These are phyloP conservation scores for Ophiostoma montium DNA, from an alignment of 2,329 filamentous ascomycete species.

Conservation along the genomic window DNA sequence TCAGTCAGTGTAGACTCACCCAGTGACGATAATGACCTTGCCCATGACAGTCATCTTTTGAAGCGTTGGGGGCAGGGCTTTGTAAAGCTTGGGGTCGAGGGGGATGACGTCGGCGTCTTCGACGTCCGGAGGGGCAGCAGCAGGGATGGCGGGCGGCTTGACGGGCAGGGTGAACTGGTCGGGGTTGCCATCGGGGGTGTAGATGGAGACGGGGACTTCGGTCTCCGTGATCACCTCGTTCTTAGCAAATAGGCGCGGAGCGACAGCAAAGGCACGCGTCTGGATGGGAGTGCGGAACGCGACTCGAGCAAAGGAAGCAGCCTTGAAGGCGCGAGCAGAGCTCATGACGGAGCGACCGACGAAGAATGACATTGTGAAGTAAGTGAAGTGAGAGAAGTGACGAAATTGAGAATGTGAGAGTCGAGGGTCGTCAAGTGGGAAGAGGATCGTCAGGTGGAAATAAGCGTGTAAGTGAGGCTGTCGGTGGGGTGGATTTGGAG, in stretches of 20 bases:
- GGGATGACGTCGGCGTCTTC: constrained; percentile 36
- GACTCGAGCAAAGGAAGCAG: constrained; percentile 14
- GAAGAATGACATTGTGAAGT: constrained; percentile 16
- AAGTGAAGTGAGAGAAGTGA: not conserved
- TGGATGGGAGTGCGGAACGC: constrained; percentile 7
- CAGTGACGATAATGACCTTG: constrained; percentile 61
- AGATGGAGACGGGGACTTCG: constrained; percentile 42
- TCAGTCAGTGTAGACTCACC: constrained; percentile 29
- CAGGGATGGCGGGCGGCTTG: constrained; percentile 14
- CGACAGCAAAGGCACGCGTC: constrained; percentile 23
- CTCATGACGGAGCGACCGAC: constrained; percentile 18
- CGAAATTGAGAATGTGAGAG: not conserved
- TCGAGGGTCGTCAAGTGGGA: not conserved
- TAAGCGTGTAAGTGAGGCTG: constrained; percentile 4
- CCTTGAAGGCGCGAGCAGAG: constrained; percentile 18
- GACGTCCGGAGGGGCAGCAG: constrained; percentile 15
- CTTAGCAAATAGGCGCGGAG: constrained; percentile 23
- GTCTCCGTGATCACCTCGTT: constrained; percentile 40
- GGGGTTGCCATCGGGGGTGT: constrained; percentile 31
- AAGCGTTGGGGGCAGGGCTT: constrained; percentile 48
- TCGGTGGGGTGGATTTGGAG: constrained; percentile 4
- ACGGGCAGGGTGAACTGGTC: constrained; percentile 44
- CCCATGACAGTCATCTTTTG: constrained; percentile 54
- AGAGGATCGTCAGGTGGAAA: not conserved
- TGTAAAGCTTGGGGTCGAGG: constrained; percentile 37